Base-by-base conservation (phyloP, 768 basidiomycete species). In the Hericium coralloides region DNA sequence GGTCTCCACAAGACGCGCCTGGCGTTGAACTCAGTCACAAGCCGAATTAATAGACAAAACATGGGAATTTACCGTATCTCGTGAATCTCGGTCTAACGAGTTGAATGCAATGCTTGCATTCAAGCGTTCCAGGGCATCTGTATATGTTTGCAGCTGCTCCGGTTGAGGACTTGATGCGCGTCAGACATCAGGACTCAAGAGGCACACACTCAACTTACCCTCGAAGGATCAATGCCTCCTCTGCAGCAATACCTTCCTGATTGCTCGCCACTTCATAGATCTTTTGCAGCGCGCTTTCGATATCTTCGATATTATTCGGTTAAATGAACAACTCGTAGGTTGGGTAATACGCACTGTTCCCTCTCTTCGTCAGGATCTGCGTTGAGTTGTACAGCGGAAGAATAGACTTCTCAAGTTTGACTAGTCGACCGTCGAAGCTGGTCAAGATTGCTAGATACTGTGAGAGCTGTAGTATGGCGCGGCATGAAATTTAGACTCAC, bases 361-460 rank as follows among this genome's bases (percentile, higher is more conserved):
- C 80, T 39, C 91, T 72, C 63, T 79, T 75, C 56, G 89, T 92
- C 55, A 92, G 68, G 12, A 85, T 74, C 66, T 92, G 88, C 0
- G 90, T 85, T 3, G 87, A 84, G 1, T 78, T 80, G 64, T 93
- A 89, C n/a, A 94, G 69, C 0, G 92, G 92, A 14, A 88, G 68
- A 54, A 94, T 91, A 2, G 89, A 86, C 63, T 91, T 92, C 65
- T 93, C 92, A 20, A 93, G 78, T 66, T 85, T 88, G 43, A 87
- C 84, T 5, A 94, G 72, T 18, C 92, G 81, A 1, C 82, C 82
- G 68, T 93, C 92, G 64, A 92, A 91, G 64, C 86, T 91, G 60
- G 87, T 84, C 52, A 94, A 76, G 63, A 92, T 85, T 49, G 87
- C 91, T 93, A 69, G 31, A 31, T 9, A 31, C 2, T 31, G 31